A percentile compares a stretch with the other conserved stretches of the same genome.
Evolutionary conservation across 345 rosid genomes (phyloP).

Genomic region (Citrus sinensis): DNA sequence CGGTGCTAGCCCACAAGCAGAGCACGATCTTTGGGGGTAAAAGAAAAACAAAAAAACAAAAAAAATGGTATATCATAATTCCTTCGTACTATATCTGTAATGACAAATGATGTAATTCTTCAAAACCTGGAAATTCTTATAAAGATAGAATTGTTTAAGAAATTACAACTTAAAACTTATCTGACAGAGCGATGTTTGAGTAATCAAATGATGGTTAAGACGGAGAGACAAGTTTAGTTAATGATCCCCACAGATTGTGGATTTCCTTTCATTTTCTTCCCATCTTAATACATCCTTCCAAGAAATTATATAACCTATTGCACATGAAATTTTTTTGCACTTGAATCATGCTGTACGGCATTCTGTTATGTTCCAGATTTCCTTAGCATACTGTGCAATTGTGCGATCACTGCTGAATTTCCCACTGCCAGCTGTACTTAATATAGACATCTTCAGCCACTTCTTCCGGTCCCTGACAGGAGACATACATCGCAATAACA

Average conservation of each 20-base stretch:
- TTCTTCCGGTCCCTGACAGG: slow-evolving; percentile 60
- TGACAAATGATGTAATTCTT: neutral
- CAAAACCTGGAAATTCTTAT: neutral
- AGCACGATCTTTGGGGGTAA: too few relatives aligned
- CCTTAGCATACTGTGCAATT: slow-evolving; percentile 81
- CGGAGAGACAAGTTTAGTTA: neutral
- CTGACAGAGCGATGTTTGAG: neutral
- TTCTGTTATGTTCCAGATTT: slow-evolving; percentile 83
- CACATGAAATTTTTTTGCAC: neutral
- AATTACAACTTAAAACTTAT: neutral
- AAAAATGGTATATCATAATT: too few relatives aligned
- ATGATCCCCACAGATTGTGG: neutral
- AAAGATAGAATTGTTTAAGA: neutral
- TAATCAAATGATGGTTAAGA: neutral
- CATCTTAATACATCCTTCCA: neutral
- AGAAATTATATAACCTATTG: neutral
- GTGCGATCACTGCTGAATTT: slow-evolving; percentile 94
- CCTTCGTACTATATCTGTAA: neutral
- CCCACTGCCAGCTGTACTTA: slow-evolving; percentile 90
- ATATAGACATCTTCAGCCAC: slow-evolving; percentile 90
- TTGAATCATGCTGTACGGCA: slow-evolving; percentile 58
- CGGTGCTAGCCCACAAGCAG: too few relatives aligned
- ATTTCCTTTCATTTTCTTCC: neutral
- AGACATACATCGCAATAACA: neutral
- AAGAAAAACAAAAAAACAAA: accelerated